Evolutionary conservation across 2,329 filamentous ascomycete genomes (phyloP).

Genomic region (Ceratocystis variospora): DNA sequence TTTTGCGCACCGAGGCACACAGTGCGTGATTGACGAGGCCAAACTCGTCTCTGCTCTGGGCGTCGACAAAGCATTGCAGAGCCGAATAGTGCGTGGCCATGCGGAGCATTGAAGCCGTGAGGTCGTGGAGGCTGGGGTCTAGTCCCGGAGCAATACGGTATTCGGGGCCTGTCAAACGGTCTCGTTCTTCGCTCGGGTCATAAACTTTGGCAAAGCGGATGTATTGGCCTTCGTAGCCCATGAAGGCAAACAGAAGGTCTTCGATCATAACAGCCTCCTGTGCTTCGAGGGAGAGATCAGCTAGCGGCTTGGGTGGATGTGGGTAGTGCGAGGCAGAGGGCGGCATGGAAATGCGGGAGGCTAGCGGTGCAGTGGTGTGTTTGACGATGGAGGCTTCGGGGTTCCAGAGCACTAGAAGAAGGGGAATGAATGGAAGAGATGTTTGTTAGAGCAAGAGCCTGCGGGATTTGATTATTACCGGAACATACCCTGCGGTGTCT

Average conservation of each 20-base stretch:
- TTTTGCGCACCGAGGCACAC: conserved; percentile 83
- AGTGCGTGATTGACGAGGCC: conserved; percentile 90
- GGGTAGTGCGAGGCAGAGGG: conserved; percentile 58
- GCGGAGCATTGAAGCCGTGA: conserved; percentile 77
- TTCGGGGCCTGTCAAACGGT: conserved; percentile 66
- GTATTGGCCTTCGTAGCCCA: conserved; percentile 98
- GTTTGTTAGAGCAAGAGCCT: not conserved
- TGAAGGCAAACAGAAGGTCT: conserved; percentile 85
- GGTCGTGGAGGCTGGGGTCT: conserved; percentile 79
- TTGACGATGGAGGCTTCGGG: conserved; percentile 63
- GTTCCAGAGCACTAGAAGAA: conserved; percentile 47
- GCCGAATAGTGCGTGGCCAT: conserved; percentile 91
- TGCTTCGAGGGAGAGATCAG: conserved; percentile 58
- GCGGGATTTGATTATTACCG: no score
- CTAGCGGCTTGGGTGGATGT: conserved; percentile 55
- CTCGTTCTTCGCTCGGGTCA: conserved; percentile 72
- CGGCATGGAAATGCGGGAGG: conserved; percentile 46
- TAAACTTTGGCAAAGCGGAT: conserved; percentile 75
- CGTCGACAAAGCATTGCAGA: conserved; percentile 82
- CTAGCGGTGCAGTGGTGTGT: conserved; percentile 57
- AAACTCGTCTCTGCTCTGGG: conserved; percentile 84
- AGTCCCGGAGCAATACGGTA: conserved; percentile 72
- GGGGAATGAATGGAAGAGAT: not conserved
- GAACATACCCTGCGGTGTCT: conserved; percentile 37
- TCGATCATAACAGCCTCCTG: conserved; percentile 83